phyloP scores from a whole-genome alignment of 1,139 yeast genomes.

The Pichia sp. region DNA sequence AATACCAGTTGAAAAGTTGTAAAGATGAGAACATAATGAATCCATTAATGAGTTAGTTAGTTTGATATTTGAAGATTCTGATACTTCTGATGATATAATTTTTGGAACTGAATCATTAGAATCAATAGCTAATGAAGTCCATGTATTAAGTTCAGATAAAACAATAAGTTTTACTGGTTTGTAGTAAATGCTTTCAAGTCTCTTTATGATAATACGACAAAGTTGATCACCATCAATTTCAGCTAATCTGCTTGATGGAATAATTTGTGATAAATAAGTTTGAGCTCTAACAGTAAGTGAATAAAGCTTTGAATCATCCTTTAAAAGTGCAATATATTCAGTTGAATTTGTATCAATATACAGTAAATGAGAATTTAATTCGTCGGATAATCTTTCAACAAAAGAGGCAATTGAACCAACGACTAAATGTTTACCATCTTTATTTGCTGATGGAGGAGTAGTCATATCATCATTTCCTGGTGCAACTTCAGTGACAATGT shows the following conservation, averaged over 20 bases:
- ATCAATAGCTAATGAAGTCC: constrained; percentile 38
- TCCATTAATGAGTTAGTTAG: constrained; percentile 56
- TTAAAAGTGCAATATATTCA: constrained; percentile 85
- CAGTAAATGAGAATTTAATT: constrained; percentile 81
- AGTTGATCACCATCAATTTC: constrained; percentile 50
- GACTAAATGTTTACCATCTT: constrained; percentile 61
- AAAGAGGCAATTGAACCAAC: constrained; percentile 82
- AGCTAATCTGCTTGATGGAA: constrained; percentile 39
- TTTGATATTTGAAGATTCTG: constrained; percentile 28
- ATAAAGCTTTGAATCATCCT: constrained; percentile 78
- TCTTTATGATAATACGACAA: constrained; percentile 72
- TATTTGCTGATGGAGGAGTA: constrained; percentile 62
- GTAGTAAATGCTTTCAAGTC: constrained; percentile 90
- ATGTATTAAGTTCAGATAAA: constrained; percentile 64
- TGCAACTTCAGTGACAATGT: constrained; percentile 76
- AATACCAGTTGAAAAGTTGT: constrained; percentile 48
- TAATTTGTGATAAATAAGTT: constrained; percentile 67
- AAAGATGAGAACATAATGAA: constrained; percentile 57
- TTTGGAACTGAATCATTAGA: constrained; percentile 32
- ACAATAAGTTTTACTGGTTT: constrained; percentile 75
- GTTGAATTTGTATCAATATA: constrained; percentile 91
- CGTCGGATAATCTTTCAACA: constrained; percentile 93
- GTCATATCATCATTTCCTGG: constrained; percentile 74
- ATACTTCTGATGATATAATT: constrained; percentile 27
- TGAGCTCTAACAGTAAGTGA: constrained; percentile 77